These are phyloP conservation scores for Fusarium sp. DNA, from an alignment of 2,329 filamentous ascomycete species.

Conservation along the genomic window DNA sequence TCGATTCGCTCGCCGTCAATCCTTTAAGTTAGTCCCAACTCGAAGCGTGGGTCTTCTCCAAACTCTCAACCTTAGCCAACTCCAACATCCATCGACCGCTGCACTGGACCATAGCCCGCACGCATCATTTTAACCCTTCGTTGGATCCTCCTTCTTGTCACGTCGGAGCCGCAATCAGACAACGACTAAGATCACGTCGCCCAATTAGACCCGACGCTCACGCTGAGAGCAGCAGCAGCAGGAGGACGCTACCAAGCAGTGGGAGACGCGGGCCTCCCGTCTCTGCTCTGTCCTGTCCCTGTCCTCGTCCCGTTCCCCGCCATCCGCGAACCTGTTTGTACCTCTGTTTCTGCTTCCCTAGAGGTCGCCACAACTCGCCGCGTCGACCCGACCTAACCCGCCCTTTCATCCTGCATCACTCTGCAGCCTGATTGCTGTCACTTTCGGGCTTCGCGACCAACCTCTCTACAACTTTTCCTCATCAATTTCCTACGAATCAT, in stretches of 20 bases:
- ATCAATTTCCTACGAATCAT: not conserved
- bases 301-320: not conserved
- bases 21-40: not conserved
- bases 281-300: not conserved
- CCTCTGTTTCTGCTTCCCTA: slow-evolving; percentile 15
- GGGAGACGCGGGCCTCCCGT: slow-evolving; percentile 26
- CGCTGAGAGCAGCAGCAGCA: not conserved
- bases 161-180: slow-evolving; percentile 31
- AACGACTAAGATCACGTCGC: not conserved
- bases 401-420: slow-evolving; percentile 1
- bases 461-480: not conserved
- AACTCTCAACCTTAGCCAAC: slow-evolving; percentile 30
- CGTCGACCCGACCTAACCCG: slow-evolving; percentile 36
- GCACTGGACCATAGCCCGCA: slow-evolving; percentile 1
- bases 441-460: not conserved
- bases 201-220: slow-evolving; percentile 15
- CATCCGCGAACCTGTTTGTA: slow-evolving; percentile 1
- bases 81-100: slow-evolving; percentile 4
- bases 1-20: not conserved
- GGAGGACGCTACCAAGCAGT: not conserved
- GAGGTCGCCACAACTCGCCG: slow-evolving; percentile 27
- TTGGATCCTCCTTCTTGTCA: not conserved
- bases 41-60: slow-evolving; percentile 19
- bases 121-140: slow-evolving; percentile 9
- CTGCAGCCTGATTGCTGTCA: not conserved